Base-by-base conservation (phyloP, 2,329 filamentous ascomycete genomes). In the Fusarium oligoseptatum region DNA sequence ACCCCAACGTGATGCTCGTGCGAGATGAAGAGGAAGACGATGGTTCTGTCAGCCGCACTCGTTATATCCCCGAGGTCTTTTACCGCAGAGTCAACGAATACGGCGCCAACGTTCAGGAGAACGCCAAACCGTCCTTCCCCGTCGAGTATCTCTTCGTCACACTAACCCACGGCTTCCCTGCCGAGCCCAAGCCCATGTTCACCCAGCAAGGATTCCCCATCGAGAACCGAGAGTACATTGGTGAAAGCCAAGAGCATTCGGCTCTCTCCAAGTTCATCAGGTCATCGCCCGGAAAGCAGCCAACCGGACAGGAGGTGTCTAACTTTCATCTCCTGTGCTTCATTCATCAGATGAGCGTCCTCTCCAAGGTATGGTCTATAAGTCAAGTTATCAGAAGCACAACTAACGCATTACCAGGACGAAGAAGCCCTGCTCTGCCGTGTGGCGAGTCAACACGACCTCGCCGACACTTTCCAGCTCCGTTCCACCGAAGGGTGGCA, bases 31-130 rank as follows among this genome's bases (percentile, higher is more conserved):
- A 96, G 68, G 95, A 98, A 77, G 93, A 95, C 61, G 93, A 95
- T 74, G 91, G 87, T 76, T 91, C 86, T 65, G 87, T 84, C 60
- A 92, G 89, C 81, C 91, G 91, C 66, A 92, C 93, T 27, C 90
- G 95, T 78, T 99, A 99, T 81, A 97, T 99, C 24, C 97, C 97
- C 1, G 97, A 99, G 80, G 96, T 99, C 6, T 99, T 98, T 84
- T 99, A 97, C 85, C 92, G 96, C 71, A 92, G 91, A 77, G 95
- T 98, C 83, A 99, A 99, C 83, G 96, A 99, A 82, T 98, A 99
- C 81, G 95, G 95, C 37, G 94, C 93, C 74, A 98, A 96, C 77
- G 97, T 98, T 9, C 97, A 98, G 82, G 95, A 98, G 83, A 98
- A 98, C 78, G 97, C 97, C 27, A 98, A 98, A 81, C 97, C 97